Evolutionary conservation across 2,329 filamentous ascomycete species (phyloP), one percentile per base, ranked within the genome.

Genomic region (Furcasterigmium furcatum): DNA sequence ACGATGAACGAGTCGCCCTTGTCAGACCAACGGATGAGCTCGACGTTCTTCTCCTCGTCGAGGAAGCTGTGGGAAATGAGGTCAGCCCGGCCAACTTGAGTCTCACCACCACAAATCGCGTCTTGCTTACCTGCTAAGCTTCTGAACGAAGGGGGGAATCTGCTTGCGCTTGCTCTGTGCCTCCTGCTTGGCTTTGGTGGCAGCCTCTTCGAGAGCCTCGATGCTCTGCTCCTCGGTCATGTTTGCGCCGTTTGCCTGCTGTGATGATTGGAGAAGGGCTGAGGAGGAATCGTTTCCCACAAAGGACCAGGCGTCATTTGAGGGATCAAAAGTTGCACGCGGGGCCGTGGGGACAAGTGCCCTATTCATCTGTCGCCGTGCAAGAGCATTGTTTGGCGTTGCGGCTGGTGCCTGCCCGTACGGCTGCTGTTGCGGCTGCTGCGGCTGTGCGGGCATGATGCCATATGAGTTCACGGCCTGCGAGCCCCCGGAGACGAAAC

Each of bases 81-180:
- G 55, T 44, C 39, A 14, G 24, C 8, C 14, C 19, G 18, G 9
- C 22, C 34, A 30, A 27, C 2, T 14, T 19, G 19, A 29, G n/a
- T n/a, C n/a, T 38, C 14, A 38, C 19, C 34, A 19, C 19, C 22
- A 14, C 9, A 34, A 19, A 25, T 25, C 25, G 27, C 6, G 14
- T 34, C 9, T 29, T n/a, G 24, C 80, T 70, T 73, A 95, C 92
- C 92, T 97, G 82, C 91, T 95, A 45, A 99, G 71, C 63, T 99
- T 99, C 66, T 96, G 91, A 36, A 99, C 91, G 72, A 99, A 99
- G 0, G 94, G 92, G 1, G 94, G 92, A 10, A 99, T 97, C 59
- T 95, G 88, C 67, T 97, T 97, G 58, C 91, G 78, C 67, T 96
- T 97, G 14, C 85, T 79, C 62, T 91, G 87, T 1, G 91, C 86